Evolutionary conservation across 257 asterid genomes (phyloP).

Genomic region (Avicennia marina): DNA sequence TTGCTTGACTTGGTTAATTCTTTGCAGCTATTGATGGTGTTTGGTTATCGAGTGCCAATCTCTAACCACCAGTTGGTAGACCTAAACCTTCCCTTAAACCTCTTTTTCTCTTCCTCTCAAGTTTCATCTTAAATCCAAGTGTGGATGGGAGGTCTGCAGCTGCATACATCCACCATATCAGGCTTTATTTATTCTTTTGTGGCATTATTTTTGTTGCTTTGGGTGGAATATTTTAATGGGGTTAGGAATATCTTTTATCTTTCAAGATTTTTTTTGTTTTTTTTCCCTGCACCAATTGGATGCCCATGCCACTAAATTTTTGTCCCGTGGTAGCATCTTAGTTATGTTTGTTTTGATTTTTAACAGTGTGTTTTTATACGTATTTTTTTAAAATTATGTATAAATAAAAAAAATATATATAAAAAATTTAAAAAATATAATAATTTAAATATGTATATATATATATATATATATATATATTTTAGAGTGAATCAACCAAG

Average conservation of each 20-base stretch:
- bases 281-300: conserved; percentile 30
- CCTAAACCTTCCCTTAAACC: conserved; percentile 71
- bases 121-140: conserved; percentile 29
- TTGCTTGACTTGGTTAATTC: conserved; percentile 48
- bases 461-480: too few species aligned
- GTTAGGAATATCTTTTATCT: conserved; percentile 24
- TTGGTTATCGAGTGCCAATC: conserved; percentile 90
- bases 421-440: too few species aligned
- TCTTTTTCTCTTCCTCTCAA: conserved; percentile 16
- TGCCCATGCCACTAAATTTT: conserved; percentile 36
- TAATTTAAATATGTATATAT: too few species aligned
- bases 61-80: conserved; percentile 97
- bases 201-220: conserved; percentile 13
- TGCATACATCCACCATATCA: conserved; percentile 38
- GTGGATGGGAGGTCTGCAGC: conserved; percentile 30
- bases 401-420: too few species aligned
- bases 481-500: too few species aligned
- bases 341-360: conserved; percentile 10
- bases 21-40: conserved; percentile 50
- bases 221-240: conserved; percentile 28
- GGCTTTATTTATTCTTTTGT: conserved; percentile 20
- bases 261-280: conserved; percentile 3
- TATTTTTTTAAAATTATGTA: too few species aligned
- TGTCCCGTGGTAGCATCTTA: conserved; percentile 39
- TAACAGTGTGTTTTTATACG: conserved; percentile 12